Evolutionary conservation across 371 early-diverging fungal species (phyloP).

Genomic region (Haplosporangium sp.): DNA sequence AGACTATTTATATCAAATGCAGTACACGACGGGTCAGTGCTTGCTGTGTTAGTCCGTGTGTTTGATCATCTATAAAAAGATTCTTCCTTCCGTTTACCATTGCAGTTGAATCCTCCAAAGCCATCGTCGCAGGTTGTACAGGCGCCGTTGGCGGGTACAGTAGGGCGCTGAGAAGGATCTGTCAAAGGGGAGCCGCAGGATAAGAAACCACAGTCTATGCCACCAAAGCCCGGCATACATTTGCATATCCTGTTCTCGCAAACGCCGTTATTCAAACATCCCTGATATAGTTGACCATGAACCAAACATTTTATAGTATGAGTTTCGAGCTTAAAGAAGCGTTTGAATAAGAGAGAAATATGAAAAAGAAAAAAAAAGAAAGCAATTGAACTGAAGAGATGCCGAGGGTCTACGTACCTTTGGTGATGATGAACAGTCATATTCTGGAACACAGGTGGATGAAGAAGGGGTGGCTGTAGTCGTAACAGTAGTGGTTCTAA

Average conservation of each 20-base stretch:
- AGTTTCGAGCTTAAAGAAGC: neutral
- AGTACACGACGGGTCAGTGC: slow-evolving; percentile 78
- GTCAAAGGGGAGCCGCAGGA: slow-evolving; percentile 40
- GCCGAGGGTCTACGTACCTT: slow-evolving; percentile 20
- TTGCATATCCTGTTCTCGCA: slow-evolving; percentile 29
- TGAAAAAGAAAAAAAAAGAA: neutral
- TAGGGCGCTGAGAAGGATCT: slow-evolving; percentile 34
- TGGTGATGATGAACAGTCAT: slow-evolving; percentile 41
- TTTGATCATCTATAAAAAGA: no score
- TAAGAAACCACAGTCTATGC: slow-evolving; percentile 36
- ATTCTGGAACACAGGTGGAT: slow-evolving; percentile 26
- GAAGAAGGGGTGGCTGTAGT: slow-evolving; percentile 19
- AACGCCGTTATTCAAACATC: slow-evolving; percentile 41
- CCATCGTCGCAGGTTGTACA: slow-evolving; percentile 43
- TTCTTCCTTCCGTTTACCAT: slow-evolving; percentile 18
- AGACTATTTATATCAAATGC: slow-evolving; percentile 60
- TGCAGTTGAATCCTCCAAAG: slow-evolving; percentile 53
- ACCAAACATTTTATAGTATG: neutral
- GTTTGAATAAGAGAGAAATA: neutral
- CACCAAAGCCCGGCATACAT: slow-evolving; percentile 48
- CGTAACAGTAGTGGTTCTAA: slow-evolving; percentile 4
- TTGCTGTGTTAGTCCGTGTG: no score
- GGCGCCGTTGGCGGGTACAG: slow-evolving; percentile 7
- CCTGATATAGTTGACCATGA: slow-evolving; percentile 12
- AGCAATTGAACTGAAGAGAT: neutral